A percentile compares a stretch with the other conserved stretches of the same genome.
phyloP scores from a whole-genome alignment of 495 filamentous ascomycete species.

The Hypoxylon fuscum region DNA sequence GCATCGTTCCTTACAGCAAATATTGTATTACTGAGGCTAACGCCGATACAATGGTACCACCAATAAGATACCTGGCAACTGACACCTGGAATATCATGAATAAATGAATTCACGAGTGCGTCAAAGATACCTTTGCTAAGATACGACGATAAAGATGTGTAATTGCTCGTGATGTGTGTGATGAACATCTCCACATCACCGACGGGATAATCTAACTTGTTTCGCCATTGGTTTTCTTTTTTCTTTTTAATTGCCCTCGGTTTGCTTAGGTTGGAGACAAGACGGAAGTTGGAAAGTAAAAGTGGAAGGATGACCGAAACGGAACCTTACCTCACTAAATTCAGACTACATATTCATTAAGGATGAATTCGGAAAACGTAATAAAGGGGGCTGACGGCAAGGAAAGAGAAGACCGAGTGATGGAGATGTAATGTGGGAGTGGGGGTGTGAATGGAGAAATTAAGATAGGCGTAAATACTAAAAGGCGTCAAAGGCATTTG shows the following conservation, averaged over 20 bases:
- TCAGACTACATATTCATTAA: constrained; percentile 4
- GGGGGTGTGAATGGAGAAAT: constrained; percentile 28
- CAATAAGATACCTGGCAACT: too few relatives aligned
- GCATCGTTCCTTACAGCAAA: constrained; percentile 3
- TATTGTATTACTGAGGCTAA: constrained; percentile 21
- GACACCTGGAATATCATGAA: background rate
- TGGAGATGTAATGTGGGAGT: background rate
- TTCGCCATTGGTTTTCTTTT: constrained; percentile 13
- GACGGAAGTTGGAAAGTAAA: constrained; percentile 18
- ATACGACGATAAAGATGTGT: background rate
- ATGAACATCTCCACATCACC: constrained; percentile 1
- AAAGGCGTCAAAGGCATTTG: constrained; percentile 12
- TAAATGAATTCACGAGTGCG: background rate
- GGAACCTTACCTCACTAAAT: constrained; percentile 23
- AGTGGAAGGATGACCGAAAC: constrained; percentile 30
- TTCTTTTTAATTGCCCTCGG: constrained; percentile 21
- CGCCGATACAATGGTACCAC: too few relatives aligned
- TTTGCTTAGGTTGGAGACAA: constrained; percentile 23
- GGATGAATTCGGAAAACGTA: constrained; percentile 37
- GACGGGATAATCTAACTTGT: constrained; percentile 6
- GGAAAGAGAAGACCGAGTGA: background rate
- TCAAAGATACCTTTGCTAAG: too few relatives aligned
- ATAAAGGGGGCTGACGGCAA: constrained; percentile 35
- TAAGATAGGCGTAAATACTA: constrained; percentile 11
- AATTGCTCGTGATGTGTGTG: background rate